Evolutionary conservation across 352 stramenopile genomes (phyloP).

Genomic region (Pelagophyceae sp.): DNA sequence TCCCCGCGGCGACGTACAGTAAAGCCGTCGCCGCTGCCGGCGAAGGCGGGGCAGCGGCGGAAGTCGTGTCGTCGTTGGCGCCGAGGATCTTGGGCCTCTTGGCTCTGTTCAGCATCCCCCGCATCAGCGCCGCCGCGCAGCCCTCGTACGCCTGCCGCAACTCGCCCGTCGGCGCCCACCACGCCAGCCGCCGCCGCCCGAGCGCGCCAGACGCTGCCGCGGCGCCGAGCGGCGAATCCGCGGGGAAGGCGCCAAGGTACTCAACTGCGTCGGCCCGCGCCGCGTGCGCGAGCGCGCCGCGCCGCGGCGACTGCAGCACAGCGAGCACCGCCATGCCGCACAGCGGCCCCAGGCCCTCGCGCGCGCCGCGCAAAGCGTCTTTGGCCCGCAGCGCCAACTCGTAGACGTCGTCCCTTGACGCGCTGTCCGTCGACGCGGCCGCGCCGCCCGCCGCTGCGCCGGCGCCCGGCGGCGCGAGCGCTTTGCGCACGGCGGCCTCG

Average conservation of each 20-base stretch:
- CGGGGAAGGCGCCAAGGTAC: too few relatives aligned
- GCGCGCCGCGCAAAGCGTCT: background rate
- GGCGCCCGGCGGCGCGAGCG: too few relatives aligned
- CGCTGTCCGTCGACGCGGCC: too few relatives aligned
- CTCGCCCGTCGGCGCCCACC: background rate
- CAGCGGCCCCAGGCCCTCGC: too few relatives aligned
- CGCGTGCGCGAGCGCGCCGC: background rate
- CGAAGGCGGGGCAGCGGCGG: background rate
- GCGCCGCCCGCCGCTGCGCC: too few relatives aligned
- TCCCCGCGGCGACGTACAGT: constrained; percentile 3
- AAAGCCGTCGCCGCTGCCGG: background rate
- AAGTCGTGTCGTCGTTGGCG: background rate
- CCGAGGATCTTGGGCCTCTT: background rate
- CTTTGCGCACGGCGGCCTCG: too few relatives aligned
- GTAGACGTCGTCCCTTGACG: too few relatives aligned
- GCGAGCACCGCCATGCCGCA: too few relatives aligned
- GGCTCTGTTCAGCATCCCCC: too few relatives aligned
- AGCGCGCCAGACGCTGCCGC: background rate
- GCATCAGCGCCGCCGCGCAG: background rate
- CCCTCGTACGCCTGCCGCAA: background rate
- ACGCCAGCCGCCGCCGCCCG: background rate
- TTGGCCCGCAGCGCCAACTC: background rate
- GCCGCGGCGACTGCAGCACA: too few relatives aligned
- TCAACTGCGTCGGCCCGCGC: background rate
- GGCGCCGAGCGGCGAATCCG: too few relatives aligned